Evolutionary conservation across 371 early-diverging fungal genomes (phyloP).

Genomic region (Mucor indicus): DNA sequence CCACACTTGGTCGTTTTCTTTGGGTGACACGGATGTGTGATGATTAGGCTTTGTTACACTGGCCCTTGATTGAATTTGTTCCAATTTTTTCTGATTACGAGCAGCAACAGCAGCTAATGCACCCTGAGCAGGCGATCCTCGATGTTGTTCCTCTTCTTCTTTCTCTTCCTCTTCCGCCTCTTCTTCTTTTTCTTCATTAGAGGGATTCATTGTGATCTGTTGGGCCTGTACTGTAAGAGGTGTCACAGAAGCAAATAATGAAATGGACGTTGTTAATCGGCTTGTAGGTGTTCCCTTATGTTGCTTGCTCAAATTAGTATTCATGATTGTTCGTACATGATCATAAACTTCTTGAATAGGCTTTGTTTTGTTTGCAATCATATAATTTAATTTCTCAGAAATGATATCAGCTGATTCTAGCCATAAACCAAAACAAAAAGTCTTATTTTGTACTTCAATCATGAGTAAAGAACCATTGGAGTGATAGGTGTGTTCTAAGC

Average conservation of each 20-base stretch:
- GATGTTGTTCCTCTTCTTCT: neutral
- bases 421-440: conserved; percentile 35
- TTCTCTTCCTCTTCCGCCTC: neutral
- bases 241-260: conserved; percentile 28
- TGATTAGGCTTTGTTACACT: neutral
- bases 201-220: conserved; percentile 7
- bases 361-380: conserved; percentile 13
- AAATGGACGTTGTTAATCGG: conserved; percentile 32
- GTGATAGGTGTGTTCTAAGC: conserved; percentile 1
- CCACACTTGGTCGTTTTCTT: conserved; percentile 1
- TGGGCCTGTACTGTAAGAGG: conserved; percentile 39
- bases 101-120: conserved; percentile 19
- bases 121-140: conserved; percentile 29
- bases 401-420: conserved; percentile 27
- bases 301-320: conserved; percentile 5
- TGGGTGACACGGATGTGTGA: neutral
- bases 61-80: no score
- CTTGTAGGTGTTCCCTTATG: conserved; percentile 19
- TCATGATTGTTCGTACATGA: conserved; percentile 16
- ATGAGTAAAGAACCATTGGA: conserved; percentile 24
- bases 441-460: conserved; percentile 14
- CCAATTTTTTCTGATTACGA: neutral
- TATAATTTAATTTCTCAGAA: conserved; percentile 25
- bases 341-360: conserved; percentile 28
- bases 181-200: conserved; percentile 3